Conservation (phyloP, 2,329 filamentous ascomycete genomes). For the Trichophyton schoenleinii region DNA sequence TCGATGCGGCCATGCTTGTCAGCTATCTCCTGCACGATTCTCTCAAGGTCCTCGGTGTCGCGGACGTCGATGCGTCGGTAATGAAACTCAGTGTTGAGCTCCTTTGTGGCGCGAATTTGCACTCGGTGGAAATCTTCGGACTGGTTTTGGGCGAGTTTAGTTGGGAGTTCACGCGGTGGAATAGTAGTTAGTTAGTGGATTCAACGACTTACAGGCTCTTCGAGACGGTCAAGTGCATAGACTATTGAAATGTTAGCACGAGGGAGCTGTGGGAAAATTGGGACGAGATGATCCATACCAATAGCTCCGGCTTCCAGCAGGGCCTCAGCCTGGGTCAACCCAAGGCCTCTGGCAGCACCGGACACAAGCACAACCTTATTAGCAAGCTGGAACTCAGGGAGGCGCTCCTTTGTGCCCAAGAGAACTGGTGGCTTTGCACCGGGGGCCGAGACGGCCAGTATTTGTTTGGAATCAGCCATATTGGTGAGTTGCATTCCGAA, state of each 20-base stretch:
- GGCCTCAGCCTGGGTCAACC: slow-evolving; percentile 61
- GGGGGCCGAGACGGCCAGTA: background rate
- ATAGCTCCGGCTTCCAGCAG: slow-evolving; percentile 62
- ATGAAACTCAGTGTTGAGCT: slow-evolving; percentile 54
- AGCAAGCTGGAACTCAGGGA: slow-evolving; percentile 65
- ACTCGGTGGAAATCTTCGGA: slow-evolving; percentile 52
- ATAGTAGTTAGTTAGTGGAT: background rate
- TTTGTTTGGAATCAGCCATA: background rate
- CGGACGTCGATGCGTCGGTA: slow-evolving; percentile 75
- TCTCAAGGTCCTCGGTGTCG: slow-evolving; percentile 55
- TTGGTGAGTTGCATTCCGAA: background rate
- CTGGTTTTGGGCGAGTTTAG: slow-evolving; percentile 9
- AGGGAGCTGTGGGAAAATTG: background rate
- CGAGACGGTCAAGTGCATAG: slow-evolving; percentile 25
- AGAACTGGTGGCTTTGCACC: background rate
- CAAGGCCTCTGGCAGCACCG: slow-evolving; percentile 58
- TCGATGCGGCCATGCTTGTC: slow-evolving; percentile 60
- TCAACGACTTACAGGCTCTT: slow-evolving; percentile 14
- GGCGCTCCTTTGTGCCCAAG: slow-evolving; percentile 17
- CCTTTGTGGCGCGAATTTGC: slow-evolving; percentile 48
- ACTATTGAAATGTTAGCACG: slow-evolving; percentile 11
- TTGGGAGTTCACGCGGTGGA: background rate
- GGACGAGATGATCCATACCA: slow-evolving; percentile 16
- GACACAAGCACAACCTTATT: slow-evolving; percentile 60
- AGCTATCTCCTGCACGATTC: slow-evolving; percentile 56